Percentiles rank a stretch among this genome's conserved stretches.
These are phyloP conservation scores for Paecilomyces sp. DNA, from an alignment of 2,329 filamentous ascomycete species.

Conservation along the genomic window DNA sequence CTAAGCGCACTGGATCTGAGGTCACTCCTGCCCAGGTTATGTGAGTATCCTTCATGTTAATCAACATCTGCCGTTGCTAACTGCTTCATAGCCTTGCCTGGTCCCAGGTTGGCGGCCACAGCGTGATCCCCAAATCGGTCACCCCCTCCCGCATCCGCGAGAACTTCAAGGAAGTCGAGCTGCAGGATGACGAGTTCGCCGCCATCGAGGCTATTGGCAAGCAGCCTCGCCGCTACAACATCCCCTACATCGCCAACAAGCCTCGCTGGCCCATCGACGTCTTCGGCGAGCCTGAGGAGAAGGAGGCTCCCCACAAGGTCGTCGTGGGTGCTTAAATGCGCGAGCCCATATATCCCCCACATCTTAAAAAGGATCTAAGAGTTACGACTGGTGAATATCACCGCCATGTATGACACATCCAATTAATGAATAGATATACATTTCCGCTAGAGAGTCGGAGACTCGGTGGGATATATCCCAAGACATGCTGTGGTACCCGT, in stretches of 20 bases:
- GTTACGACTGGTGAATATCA: not conserved
- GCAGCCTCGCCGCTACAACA: slow-evolving; percentile 30
- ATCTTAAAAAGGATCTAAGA: not conserved
- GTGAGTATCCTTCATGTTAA: slow-evolving; percentile 10
- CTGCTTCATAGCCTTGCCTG: slow-evolving; percentile 23
- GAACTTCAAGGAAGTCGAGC: slow-evolving; percentile 37
- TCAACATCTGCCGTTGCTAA: not conserved
- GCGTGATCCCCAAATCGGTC: slow-evolving; percentile 37
- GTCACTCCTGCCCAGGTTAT: slow-evolving; percentile 31
- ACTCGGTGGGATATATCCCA: not conserved
- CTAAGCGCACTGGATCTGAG: slow-evolving; percentile 24
- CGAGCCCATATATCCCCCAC: not conserved
- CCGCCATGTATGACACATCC: not conserved
- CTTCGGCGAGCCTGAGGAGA: slow-evolving; percentile 49
- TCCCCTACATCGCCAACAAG: slow-evolving; percentile 31
- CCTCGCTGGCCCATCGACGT: slow-evolving; percentile 53
- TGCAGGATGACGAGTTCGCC: slow-evolving; percentile 29
- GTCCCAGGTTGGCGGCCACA: slow-evolving; percentile 33
- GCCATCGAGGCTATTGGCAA: slow-evolving; percentile 27
- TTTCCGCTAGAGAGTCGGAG: not conserved
- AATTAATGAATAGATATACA: not conserved
- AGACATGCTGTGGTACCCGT: not conserved
- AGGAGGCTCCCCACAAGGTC: slow-evolving; percentile 43
- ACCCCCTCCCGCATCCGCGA: slow-evolving; percentile 35
- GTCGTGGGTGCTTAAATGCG: slow-evolving; percentile 18